Percentiles rank a stretch among this genome's conserved stretches.
phyloP scores from a whole-genome alignment of 805 yeast genomes.

The Yueomyces sinensis region DNA sequence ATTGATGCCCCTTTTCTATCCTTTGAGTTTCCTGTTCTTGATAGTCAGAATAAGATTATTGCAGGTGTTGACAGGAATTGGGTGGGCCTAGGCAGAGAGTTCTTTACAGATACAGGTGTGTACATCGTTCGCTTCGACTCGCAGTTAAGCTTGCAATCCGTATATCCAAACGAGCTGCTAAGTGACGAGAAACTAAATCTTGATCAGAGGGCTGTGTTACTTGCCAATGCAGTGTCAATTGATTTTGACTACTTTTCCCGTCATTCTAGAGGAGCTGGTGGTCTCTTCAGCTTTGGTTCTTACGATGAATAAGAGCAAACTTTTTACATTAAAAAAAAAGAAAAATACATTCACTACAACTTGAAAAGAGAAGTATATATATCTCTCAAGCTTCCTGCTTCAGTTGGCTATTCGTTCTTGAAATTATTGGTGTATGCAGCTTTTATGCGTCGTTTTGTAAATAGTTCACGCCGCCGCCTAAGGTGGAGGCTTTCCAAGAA shows the following conservation, averaged over 20 bases:
- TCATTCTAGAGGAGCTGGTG: slow-evolving; percentile 54
- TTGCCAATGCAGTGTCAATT: slow-evolving; percentile 81
- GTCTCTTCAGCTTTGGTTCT: slow-evolving; percentile 18
- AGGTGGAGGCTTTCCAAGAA: no score
- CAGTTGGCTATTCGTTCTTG: no score
- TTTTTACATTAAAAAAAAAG: no score
- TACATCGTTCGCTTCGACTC: slow-evolving; percentile 73
- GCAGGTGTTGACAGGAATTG: slow-evolving; percentile 85
- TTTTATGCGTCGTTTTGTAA: no score
- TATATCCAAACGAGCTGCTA: slow-evolving; percentile 31
- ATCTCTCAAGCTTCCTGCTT: no score
- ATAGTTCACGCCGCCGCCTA: no score
- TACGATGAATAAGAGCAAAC: slow-evolving; percentile 15
- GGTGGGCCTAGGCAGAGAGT: slow-evolving; percentile 88
- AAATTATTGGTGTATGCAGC: no score
- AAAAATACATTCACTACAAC: no score
- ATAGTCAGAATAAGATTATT: slow-evolving; percentile 43
- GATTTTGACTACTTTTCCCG: slow-evolving; percentile 97
- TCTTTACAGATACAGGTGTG: slow-evolving; percentile 90
- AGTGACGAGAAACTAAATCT: slow-evolving; percentile 38
- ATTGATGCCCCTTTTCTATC: slow-evolving; percentile 81
- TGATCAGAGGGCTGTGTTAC: slow-evolving; percentile 73
- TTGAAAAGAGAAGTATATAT: no score
- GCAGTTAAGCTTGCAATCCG: slow-evolving; percentile 47
- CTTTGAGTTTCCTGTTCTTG: slow-evolving; percentile 69